Evolutionary conservation across 257 asterid species (phyloP), one percentile per base, ranked within the genome.

Genomic region (Verbena officinalis): DNA sequence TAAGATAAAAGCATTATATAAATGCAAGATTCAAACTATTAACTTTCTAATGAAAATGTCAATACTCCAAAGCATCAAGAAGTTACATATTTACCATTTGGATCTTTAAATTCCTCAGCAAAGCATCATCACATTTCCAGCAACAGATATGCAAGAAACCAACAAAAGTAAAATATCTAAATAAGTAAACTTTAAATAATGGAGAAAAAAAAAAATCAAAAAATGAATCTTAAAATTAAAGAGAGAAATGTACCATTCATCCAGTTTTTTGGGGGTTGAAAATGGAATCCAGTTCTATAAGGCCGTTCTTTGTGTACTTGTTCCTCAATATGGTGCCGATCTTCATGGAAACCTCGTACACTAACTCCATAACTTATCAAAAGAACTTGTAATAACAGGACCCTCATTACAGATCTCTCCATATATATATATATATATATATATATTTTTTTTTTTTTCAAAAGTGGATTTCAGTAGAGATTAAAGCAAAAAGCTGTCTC

Each of bases 241-340:
- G 13, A 36, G 6, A 7, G 5, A 7, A 2, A 7, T 24, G 21
- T 70, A 83, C 89, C 89, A 48, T 80, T 83, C 84, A 80, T 83
- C 89, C 89, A 83, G 68, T 83, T 83, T 53, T 73, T 73, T 34
- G 76, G 79, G 43, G 89, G 86, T 56, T 77, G 89, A 36, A 83
- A 80, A 43, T 80, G 89, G 50, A 63, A 73, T 0, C 73, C 68
- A n/a, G 84, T 75, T 70, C 87, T 67, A 59, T 75, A 52, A 14
- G 82, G 76, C 63, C 73, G 82, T 52, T 65, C 68, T 44, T n/a
- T n/a, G n/a, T n/a, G n/a, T n/a, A n/a, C n/a, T n/a, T n/a, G n/a
- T n/a, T n/a, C n/a, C n/a, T 73, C 60, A 51, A 58, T 20, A 59
- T 8, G 11, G 22, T 9, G 11, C 22, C 39, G 9, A 21, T 55